Evolutionary conservation across 768 basidiomycete species (phyloP), one percentile per base, ranked within the genome.

Genomic region (Termitomyces sp.): DNA sequence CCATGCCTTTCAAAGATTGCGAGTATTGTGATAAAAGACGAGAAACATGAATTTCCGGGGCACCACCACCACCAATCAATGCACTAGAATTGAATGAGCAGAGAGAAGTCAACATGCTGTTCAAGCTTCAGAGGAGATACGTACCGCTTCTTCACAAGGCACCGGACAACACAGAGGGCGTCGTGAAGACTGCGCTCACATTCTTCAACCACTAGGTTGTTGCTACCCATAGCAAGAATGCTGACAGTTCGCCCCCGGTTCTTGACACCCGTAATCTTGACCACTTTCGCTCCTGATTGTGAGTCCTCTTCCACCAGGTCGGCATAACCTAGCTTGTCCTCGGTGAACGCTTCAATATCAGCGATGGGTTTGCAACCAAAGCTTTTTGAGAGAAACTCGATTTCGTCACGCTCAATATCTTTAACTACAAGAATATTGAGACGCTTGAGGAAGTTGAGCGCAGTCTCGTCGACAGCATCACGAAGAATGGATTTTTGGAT

Each of bases 401-500:
- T 98, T 69, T 99, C 97, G 69, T 99, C 97, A 56, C 97, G 90
- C 68, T 99, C 97, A 37, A 99, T 87, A 66, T 99, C 96, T 73
- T 98, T 98, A 62, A 98, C 86, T 56, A 89, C 95, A 42, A 98
- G 81, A 67, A 99, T 99, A 68, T 94, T 94, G 58, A 99, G 85
- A 59, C 94, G 90, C 68, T 97, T 94, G 62, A 99, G 85, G 83
- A 98, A 98, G 69, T 91, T 94, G 59, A 99, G 88, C 7, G 97
- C 94, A 21, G 94, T 88, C 59, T 98, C 97, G 69, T 96, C 97
- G 55, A 98, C 95, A n/a, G 96, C 97, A 66, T 99, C 97, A 52
- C 97, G 92, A 42, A 99, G 83, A 68, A 99, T 99, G 43, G 97
- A 98, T 72, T 99, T 99, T 79, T 99, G 97, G 67, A 99, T 97